Evolutionary conservation across 2,329 filamentous ascomycete genomes (phyloP).

Genomic region (Penicillium psychrosexuale): DNA sequence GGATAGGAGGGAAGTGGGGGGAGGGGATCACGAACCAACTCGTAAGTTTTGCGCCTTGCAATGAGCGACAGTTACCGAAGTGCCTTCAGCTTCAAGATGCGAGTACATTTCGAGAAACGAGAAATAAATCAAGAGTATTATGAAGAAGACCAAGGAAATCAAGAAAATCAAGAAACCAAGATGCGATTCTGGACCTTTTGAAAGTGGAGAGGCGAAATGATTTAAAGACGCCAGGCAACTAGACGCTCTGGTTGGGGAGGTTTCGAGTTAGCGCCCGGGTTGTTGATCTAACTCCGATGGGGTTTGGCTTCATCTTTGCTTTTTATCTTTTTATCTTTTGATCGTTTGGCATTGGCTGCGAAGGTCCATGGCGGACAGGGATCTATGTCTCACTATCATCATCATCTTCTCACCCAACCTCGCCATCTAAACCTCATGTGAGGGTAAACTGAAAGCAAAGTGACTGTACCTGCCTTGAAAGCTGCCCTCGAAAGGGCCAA

Average conservation of each 20-base stretch:
- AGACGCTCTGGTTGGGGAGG: background rate
- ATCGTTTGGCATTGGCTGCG: background rate
- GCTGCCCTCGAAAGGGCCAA: no score
- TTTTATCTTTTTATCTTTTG: background rate
- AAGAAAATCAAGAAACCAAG: background rate
- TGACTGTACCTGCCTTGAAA: no score
- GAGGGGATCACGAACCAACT: conserved; percentile 7
- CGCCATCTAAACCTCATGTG: no score
- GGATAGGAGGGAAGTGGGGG: background rate
- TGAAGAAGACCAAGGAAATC: background rate
- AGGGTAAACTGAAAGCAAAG: no score
- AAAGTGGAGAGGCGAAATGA: background rate
- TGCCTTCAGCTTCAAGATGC: background rate
- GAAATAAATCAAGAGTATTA: background rate
- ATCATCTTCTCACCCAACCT: no score
- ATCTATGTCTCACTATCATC: no score
- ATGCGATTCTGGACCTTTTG: background rate
- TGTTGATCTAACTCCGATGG: background rate
- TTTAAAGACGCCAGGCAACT: background rate
- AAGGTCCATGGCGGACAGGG: no score
- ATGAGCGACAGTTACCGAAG: conserved; percentile 4
- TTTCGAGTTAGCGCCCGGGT: background rate
- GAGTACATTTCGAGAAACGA: background rate
- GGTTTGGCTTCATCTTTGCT: background rate
- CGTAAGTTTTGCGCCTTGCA: conserved; percentile 10